Evolutionary conservation across 2,329 filamentous ascomycete species (phyloP).

Genomic region (Knoxdaviesia proteae): DNA sequence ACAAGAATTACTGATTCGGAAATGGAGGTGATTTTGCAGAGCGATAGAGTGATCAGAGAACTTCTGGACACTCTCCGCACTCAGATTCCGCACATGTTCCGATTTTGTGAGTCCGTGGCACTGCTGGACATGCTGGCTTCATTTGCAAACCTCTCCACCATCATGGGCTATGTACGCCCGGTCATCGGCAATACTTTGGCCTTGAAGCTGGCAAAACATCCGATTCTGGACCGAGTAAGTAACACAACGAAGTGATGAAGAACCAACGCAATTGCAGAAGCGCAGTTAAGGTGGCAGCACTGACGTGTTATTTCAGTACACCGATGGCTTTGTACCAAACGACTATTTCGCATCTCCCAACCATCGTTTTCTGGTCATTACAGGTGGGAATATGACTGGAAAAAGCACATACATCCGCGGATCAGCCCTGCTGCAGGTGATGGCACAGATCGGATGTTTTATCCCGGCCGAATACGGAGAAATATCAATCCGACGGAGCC

Average conservation of each 20-base stretch:
- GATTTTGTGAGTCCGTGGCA: slow-evolving; percentile 67
- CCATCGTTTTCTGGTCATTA: slow-evolving; percentile 77
- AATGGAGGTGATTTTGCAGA: slow-evolving; percentile 65
- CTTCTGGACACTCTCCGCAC: slow-evolving; percentile 53
- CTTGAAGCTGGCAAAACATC: slow-evolving; percentile 56
- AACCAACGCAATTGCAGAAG: not conserved
- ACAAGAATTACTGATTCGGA: slow-evolving; percentile 60
- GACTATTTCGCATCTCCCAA: slow-evolving; percentile 71
- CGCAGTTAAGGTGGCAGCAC: too few relatives aligned
- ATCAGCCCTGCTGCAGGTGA: slow-evolving; percentile 65
- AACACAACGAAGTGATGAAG: not conserved
- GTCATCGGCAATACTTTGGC: slow-evolving; percentile 48
- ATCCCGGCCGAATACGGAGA: slow-evolving; percentile 71
- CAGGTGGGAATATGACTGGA: slow-evolving; percentile 94
- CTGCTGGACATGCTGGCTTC: slow-evolving; percentile 69
- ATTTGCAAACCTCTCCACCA: slow-evolving; percentile 55
- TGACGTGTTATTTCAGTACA: slow-evolving; percentile 4
- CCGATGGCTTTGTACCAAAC: slow-evolving; percentile 59
- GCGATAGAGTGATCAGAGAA: slow-evolving; percentile 52
- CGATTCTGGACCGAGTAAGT: slow-evolving; percentile 48
- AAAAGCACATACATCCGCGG: slow-evolving; percentile 90
- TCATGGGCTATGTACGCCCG: slow-evolving; percentile 38
- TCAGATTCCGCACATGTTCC: slow-evolving; percentile 56
- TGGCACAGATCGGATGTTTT: slow-evolving; percentile 86
- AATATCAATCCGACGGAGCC: slow-evolving; percentile 58